Evolutionary conservation across 2,329 filamentous ascomycete genomes (phyloP), one percentile per base, ranked within the genome.

Genomic region (Tolypocladium album): DNA sequence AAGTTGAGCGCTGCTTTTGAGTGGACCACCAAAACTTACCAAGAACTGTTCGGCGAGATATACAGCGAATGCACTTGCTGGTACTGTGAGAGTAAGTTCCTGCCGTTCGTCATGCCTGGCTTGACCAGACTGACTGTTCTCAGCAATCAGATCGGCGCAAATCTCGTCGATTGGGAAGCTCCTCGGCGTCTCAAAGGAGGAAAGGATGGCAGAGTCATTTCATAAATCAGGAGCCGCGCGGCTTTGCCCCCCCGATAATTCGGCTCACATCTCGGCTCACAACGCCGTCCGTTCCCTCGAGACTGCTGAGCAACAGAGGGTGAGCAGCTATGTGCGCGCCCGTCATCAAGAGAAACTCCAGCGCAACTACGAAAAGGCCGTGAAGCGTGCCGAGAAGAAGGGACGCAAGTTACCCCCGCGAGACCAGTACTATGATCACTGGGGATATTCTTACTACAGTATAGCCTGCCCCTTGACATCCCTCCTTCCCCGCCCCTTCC

Each of bases 41-140:
- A 88, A 66, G 81, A 82, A 40, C 71, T 75, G n/a, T 90, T 82
- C 64, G 73, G 76, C 20, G 81, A 86, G 59, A 79, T 88, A 12
- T 93, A 91, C 70, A 85, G 82, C 1, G 86, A 88, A 70, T 92
- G 88, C 67, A 88, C 83, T 1, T 91, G 88, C 71, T 91, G 88
- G 87, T 90, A 91, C 71, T 94, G 90, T 74, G 89, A 92, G 56
- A 45, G 62, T 63, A 52, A 39, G 60, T 56, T 15, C 38, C 8
- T 22, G 3, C 20, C 31, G 31, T 36, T 36, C 9, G 6, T 2
- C 20, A 3, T 36, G 20, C 17, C 7, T 31, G 24, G 15, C 4
- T 20, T 36, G 31, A 53, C 11, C 15, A 22, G 20, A 15, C 31
- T 53, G 31, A 53, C 31, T 36, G 31, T 53, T 22, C 50, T 12